Evolutionary conservation across 179 eudicot species (phyloP).

Genomic region (Beta lomatogona): DNA sequence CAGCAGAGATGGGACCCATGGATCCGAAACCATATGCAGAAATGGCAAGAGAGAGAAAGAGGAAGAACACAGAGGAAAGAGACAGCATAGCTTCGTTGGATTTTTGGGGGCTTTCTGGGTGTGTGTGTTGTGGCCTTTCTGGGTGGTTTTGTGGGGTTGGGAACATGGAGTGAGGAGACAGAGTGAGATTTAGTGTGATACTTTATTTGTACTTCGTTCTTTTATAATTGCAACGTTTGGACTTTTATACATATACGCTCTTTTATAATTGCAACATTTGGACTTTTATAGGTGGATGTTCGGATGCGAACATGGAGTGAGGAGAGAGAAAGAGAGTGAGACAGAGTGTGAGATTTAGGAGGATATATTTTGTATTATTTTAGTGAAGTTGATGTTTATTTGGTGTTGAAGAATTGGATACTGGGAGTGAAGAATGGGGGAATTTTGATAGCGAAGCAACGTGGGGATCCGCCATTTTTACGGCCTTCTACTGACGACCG

Average conservation of each 20-base stretch:
- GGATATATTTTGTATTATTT: neutral
- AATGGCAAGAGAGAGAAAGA: conserved; percentile 26
- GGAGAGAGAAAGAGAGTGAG: conserved; percentile 7
- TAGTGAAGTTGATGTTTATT: too few relatives aligned
- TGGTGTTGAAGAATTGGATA: neutral
- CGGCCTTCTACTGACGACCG: conserved; percentile 35
- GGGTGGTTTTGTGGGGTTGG: neutral
- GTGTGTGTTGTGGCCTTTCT: neutral
- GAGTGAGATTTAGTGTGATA: conserved; percentile 9
- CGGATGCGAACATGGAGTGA: too few relatives aligned
- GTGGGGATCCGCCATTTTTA: conserved; percentile 45
- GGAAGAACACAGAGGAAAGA: conserved; percentile 19
- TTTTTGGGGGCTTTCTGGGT: neutral
- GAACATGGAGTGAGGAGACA: conserved; percentile 16
- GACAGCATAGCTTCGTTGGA: conserved; percentile 19
- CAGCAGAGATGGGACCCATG: conserved; percentile 85
- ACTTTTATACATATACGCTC: too few relatives aligned
- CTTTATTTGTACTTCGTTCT: neutral
- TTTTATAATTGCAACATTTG: too few relatives aligned
- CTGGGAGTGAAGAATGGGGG: conserved; percentile 4
- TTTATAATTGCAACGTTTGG: neutral
- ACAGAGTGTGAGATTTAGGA: conserved; percentile 3
- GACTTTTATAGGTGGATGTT: too few relatives aligned
- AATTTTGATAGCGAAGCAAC: conserved; percentile 33
- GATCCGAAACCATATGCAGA: conserved; percentile 71